Conservation (phyloP, 495 filamentous ascomycete species). For the Hypoxylon perforatum region DNA sequence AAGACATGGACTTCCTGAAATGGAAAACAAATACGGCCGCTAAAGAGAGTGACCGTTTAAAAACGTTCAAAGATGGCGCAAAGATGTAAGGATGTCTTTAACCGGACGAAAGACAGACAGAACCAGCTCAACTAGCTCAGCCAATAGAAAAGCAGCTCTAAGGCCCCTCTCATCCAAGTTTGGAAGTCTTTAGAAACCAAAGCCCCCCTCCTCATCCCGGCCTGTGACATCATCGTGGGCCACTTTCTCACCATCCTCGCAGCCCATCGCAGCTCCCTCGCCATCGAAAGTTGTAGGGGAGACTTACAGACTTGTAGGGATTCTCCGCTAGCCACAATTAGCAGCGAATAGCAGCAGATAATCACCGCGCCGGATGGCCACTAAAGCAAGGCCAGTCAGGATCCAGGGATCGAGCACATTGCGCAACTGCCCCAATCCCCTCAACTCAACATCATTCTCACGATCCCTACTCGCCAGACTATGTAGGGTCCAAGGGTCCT, state of each 20-base stretch:
- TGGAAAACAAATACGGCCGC: slow-evolving; percentile 27
- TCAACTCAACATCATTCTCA: slow-evolving; percentile 26
- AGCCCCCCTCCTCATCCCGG: slow-evolving; percentile 53
- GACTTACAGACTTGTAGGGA: too few species aligned
- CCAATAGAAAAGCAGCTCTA: slow-evolving; percentile 40
- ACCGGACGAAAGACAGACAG: slow-evolving; percentile 14
- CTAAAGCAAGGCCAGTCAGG: slow-evolving; percentile 26
- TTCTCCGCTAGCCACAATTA: slow-evolving; percentile 21
- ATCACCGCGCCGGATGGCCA: slow-evolving; percentile 1
- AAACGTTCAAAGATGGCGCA: slow-evolving; percentile 9
- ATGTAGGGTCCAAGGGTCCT: slow-evolving; percentile 18
- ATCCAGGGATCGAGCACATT: slow-evolving; percentile 11
- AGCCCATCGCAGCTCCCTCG: too few species aligned
- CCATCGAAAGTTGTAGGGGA: not conserved
- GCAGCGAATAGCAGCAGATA: slow-evolving; percentile 16
- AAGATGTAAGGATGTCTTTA: slow-evolving; percentile 14
- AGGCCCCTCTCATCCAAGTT: slow-evolving; percentile 25
- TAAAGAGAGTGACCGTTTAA: not conserved
- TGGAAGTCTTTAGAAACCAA: slow-evolving; percentile 19
- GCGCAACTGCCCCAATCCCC: too few species aligned
- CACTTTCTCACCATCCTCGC: slow-evolving; percentile 26
- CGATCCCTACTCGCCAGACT: not conserved
- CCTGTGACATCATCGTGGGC: slow-evolving; percentile 35
- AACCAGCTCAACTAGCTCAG: slow-evolving; percentile 26
- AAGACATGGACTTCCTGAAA: slow-evolving; percentile 21